phyloP scores from a whole-genome alignment of 129 eudicot genomes.

The Dittrichia graveolens region DNA sequence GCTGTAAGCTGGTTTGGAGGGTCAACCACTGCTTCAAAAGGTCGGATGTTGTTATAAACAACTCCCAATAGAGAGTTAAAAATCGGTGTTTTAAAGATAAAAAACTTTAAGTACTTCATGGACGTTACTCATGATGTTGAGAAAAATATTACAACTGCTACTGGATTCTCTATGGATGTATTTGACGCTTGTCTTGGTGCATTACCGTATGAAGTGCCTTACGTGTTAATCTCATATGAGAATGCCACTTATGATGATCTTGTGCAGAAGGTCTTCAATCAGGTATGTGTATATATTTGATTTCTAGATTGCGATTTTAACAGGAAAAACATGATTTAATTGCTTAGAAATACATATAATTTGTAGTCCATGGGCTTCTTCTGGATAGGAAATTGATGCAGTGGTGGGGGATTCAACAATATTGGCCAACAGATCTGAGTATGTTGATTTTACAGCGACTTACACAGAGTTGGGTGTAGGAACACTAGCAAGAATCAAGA shows the following conservation, averaged over 20 bases:
- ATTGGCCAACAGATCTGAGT: constrained; percentile 38
- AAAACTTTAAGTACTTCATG: constrained; percentile 31
- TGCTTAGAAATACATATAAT: not conserved
- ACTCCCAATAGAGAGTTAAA: constrained; percentile 29
- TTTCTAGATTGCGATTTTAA: not conserved
- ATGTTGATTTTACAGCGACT: constrained; percentile 48
- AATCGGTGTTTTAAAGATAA: constrained; percentile 35
- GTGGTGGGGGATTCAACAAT: constrained; percentile 47
- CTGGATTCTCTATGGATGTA: constrained; percentile 49
- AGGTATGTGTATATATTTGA: constrained; percentile 25
- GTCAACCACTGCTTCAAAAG: constrained; percentile 30
- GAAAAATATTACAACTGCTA: constrained; percentile 27
- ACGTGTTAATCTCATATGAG: constrained; percentile 31
- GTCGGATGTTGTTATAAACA: constrained; percentile 23
- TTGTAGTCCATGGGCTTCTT: not conserved
- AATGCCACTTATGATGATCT: constrained; percentile 41
- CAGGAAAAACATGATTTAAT: not conserved
- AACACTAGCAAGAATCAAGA: constrained; percentile 30
- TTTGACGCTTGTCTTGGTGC: constrained; percentile 35
- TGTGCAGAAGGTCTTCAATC: constrained; percentile 34
- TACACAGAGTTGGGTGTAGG: constrained; percentile 43
- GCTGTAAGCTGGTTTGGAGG: constrained; percentile 46
- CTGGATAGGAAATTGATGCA: constrained; percentile 38
- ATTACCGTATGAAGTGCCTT: constrained; percentile 39
- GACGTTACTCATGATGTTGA: constrained; percentile 17